A percentile compares a stretch with the other conserved stretches of the same genome.
Conservation (phyloP, 495 filamentous ascomycete genomes). For the Mytilinidion resinicola region DNA sequence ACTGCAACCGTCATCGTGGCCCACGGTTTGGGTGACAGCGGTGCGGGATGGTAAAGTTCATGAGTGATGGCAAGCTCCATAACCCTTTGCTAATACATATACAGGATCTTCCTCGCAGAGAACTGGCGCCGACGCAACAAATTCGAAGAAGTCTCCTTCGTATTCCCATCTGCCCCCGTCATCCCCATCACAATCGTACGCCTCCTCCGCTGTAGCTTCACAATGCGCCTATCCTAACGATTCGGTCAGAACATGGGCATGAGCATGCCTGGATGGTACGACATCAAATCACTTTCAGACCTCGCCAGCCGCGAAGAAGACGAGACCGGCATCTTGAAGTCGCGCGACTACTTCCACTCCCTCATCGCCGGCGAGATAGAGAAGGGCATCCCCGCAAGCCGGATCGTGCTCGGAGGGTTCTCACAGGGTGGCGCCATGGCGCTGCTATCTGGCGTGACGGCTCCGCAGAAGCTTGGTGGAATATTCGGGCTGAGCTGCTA, state of each 20-base stretch:
- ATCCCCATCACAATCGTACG: slow-evolving; percentile 84
- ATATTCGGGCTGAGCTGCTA: slow-evolving; percentile 84
- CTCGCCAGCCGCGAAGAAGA: slow-evolving; percentile 49
- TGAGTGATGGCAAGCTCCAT: neutral
- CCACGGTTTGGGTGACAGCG: slow-evolving; percentile 84
- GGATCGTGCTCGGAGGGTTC: slow-evolving; percentile 78
- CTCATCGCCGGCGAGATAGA: slow-evolving; percentile 80
- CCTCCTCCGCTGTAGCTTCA: slow-evolving; percentile 3
- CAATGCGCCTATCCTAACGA: slow-evolving; percentile 2
- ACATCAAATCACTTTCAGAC: slow-evolving; percentile 56
- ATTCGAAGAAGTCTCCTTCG: slow-evolving; percentile 84
- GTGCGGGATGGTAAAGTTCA: slow-evolving; percentile 34
- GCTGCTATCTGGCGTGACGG: slow-evolving; percentile 63
- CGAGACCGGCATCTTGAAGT: slow-evolving; percentile 69
- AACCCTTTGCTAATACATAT: neutral
- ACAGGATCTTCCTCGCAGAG: slow-evolving; percentile 69
- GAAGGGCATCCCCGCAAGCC: slow-evolving; percentile 70
- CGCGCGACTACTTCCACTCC: slow-evolving; percentile 66
- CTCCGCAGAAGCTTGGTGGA: slow-evolving; percentile 69
- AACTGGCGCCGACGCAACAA: slow-evolving; percentile 79
- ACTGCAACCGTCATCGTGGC: slow-evolving; percentile 92
- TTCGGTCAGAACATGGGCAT: slow-evolving; percentile 63
- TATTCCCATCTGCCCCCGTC: slow-evolving; percentile 86
- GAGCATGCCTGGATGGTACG: slow-evolving; percentile 89
- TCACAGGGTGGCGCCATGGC: slow-evolving; percentile 58